Evolutionary conservation across 352 stramenopile genomes (phyloP).

Genomic region (Globisporangium cystogenes): DNA sequence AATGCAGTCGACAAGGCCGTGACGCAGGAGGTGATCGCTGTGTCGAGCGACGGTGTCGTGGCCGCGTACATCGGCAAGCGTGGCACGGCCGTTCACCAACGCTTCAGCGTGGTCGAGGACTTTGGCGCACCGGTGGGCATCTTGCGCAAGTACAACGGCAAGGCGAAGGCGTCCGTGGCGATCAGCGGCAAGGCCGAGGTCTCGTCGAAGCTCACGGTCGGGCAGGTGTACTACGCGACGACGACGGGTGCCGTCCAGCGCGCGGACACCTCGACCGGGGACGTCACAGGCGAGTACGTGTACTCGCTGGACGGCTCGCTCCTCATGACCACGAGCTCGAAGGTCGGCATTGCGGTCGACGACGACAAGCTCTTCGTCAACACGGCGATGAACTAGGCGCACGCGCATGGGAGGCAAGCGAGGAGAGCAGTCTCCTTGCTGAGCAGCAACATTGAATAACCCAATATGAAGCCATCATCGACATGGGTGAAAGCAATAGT

Average conservation of each 20-base stretch:
- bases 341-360: conserved; percentile 45
- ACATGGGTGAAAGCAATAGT: too few species aligned
- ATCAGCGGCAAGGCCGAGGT: conserved; percentile 30
- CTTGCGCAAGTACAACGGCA: conserved; percentile 27
- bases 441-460: too few species aligned
- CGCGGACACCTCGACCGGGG: conserved; percentile 5
- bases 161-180: conserved; percentile 17
- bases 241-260: conserved; percentile 37
- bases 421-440: too few species aligned
- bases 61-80: conserved; percentile 37
- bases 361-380: conserved; percentile 53
- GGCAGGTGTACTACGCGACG: conserved; percentile 52
- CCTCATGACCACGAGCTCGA: conserved; percentile 49
- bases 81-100: conserved; percentile 23
- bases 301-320: conserved; percentile 23
- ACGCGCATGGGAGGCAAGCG: too few species aligned
- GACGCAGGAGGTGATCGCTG: conserved; percentile 35
- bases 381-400: conserved; percentile 20
- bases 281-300: conserved; percentile 26
- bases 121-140: conserved; percentile 44
- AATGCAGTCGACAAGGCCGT: conserved; percentile 14
- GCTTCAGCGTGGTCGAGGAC: conserved; percentile 39
- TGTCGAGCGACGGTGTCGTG: conserved; percentile 41
- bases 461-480: too few species aligned
- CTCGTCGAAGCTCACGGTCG: conserved; percentile 21